Base-by-base conservation (phyloP, 2,329 filamentous ascomycete species). In the Pseudocercospora eumusae region DNA sequence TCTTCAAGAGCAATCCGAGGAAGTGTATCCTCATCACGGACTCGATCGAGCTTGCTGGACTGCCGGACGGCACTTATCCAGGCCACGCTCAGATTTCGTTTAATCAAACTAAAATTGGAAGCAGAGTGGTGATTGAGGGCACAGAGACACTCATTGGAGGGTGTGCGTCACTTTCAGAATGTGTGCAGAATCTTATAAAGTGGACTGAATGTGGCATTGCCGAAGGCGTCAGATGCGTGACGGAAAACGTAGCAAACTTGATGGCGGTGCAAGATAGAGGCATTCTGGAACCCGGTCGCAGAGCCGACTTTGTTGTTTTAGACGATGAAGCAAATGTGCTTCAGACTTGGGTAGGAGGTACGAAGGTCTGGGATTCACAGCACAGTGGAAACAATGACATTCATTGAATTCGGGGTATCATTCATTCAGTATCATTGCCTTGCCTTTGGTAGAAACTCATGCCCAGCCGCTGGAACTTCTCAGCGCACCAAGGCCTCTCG, bases 61-160 rank as follows among this genome's bases (percentile, higher is more conserved):
- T 84, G 0, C 75, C 78, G 0, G 80, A 85, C 57, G 83, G 82
- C 0, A 75, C 77, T 0, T 80, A 85, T 63, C 79, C 81, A 0
- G 69, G 69, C 0, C 80, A 85, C 64, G 74, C 80, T 1, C 83
- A 85, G 66, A 83, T 84, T 20, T 76, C 80, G 1, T 75, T 76
- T 36, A 70, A 77, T 27, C 83, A 85, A 67, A 75, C 75, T 4
- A 85, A 85, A 67, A 63, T 66, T 2, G 82, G 81, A 0, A 79
- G 79, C 25, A 73, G 76, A 55, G 83, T 82, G 0, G 81, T 80
- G 0, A 83, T 84, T 49, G 78, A 80, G 13, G 80, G 80, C 2
- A 84, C 81, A 0, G 78, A 84, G 10, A 85, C 82, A 9, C 69
- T 85, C 57, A 80, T 84, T 25, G 83, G 83, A 0, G 82, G 81